A percentile compares a stretch with the other conserved stretches of the same genome.
These are phyloP conservation scores for Xylaria sp. DNA, from an alignment of 2,329 filamentous ascomycete species.

Conservation along the genomic window DNA sequence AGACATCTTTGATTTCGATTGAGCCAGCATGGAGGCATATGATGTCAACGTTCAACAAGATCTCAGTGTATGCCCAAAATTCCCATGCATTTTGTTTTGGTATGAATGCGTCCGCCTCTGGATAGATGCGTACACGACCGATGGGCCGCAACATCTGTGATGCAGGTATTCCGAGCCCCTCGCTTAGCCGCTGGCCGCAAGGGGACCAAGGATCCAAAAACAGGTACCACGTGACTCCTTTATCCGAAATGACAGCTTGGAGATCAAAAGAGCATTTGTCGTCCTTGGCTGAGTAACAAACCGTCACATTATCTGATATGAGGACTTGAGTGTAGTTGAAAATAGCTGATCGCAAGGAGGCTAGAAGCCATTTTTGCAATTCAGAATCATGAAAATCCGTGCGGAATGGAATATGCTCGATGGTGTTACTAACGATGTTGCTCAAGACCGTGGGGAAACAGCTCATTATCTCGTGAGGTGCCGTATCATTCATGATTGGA, in stretches of 20 bases:
- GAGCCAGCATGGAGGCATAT: not conserved
- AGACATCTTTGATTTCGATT: slow-evolving; percentile 11
- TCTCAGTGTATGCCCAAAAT: slow-evolving; percentile 33
- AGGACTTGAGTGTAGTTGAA: slow-evolving; percentile 44
- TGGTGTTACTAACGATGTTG: slow-evolving; percentile 16
- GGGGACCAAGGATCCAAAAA: slow-evolving; percentile 35
- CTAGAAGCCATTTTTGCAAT: slow-evolving; percentile 19
- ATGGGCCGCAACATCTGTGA: slow-evolving; percentile 33
- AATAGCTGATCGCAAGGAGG: slow-evolving; percentile 25
- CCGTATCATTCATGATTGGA: slow-evolving; percentile 40
- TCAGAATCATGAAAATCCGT: not conserved
- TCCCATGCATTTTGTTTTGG: slow-evolving; percentile 32
- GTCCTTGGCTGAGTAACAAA: slow-evolving; percentile 42
- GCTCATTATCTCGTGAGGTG: slow-evolving; percentile 38
- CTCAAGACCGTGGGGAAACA: slow-evolving; percentile 41
- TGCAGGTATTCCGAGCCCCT: slow-evolving; percentile 12
- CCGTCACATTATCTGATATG: slow-evolving; percentile 45
- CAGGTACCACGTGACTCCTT: slow-evolving; percentile 45
- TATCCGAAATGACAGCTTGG: slow-evolving; percentile 39
- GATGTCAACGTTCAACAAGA: slow-evolving; percentile 40
- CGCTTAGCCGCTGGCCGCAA: slow-evolving; percentile 22
- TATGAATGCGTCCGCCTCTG: slow-evolving; percentile 6
- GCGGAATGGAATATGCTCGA: slow-evolving; percentile 17
- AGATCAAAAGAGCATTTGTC: slow-evolving; percentile 38
- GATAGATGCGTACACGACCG: slow-evolving; percentile 30